A percentile compares a stretch with the other conserved stretches of the same genome.
Evolutionary conservation across 1,284 basidiomycete species (phyloP).

Genomic region (Agroathelia rolfsii): DNA sequence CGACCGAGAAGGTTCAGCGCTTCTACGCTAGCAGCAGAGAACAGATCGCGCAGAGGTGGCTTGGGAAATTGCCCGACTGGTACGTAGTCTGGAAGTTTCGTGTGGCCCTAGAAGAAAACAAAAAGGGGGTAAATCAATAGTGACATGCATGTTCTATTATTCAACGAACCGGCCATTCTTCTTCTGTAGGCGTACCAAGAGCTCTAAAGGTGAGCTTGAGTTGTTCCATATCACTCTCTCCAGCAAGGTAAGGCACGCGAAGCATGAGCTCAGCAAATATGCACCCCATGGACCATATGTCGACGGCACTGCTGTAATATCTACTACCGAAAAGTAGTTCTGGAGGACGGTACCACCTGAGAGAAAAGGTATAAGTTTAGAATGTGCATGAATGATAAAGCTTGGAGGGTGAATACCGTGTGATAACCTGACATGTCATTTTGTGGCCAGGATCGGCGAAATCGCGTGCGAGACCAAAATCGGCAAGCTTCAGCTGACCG

Average conservation of each 20-base stretch:
- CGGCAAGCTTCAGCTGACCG: conserved; percentile 93
- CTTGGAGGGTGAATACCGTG: conserved; percentile 42
- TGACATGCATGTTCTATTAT: too few relatives aligned
- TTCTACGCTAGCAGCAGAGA: conserved; percentile 85
- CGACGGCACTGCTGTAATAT: conserved; percentile 82
- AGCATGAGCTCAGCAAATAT: conserved; percentile 96
- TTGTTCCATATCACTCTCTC: conserved; percentile 94
- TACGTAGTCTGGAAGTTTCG: conserved; percentile 82
- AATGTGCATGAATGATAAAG: neutral
- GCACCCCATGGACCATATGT: conserved; percentile 92
- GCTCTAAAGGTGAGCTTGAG: conserved; percentile 91
- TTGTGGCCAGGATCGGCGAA: conserved; percentile 87
- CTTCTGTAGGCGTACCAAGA: conserved; percentile 89
- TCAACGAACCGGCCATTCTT: conserved; percentile 95
- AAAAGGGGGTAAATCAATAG: conserved; percentile 8
- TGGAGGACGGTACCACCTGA: conserved; percentile 95
- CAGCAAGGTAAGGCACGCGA: conserved; percentile 86
- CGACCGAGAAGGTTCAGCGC: conserved; percentile 77
- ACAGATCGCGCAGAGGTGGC: conserved; percentile 74
- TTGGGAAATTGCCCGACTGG: conserved; percentile 77
- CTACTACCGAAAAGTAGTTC: conserved; percentile 85
- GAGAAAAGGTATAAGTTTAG: neutral
- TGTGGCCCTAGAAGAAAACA: conserved; percentile 57
- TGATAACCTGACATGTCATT: conserved; percentile 99
- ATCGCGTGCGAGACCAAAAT: conserved; percentile 97